phyloP scores from a whole-genome alignment of 495 filamentous ascomycete genomes.

The Podospora pseudoanserina region DNA sequence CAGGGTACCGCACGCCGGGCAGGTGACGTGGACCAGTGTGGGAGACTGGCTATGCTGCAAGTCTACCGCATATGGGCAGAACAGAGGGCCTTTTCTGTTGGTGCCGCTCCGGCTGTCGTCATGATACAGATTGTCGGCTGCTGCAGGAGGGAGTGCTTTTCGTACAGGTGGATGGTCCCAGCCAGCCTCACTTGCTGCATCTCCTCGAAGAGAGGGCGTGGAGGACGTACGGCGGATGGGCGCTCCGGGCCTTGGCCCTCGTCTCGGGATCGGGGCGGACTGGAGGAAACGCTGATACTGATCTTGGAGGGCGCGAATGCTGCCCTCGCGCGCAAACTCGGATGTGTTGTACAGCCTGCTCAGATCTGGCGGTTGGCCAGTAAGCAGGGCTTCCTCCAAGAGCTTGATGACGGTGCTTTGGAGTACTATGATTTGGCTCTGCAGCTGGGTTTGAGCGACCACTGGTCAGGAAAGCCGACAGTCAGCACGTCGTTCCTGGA shows the following conservation, averaged over 20 bases:
- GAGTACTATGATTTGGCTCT: slow-evolving; percentile 36
- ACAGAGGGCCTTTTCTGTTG: slow-evolving; percentile 20
- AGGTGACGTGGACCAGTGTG: slow-evolving; percentile 6
- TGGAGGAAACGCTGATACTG: slow-evolving; percentile 35
- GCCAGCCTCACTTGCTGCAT: not conserved
- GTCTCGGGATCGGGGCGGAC: slow-evolving; percentile 6
- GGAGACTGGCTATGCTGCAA: slow-evolving; percentile 20
- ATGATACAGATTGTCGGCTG: not conserved
- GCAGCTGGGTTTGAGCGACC: slow-evolving; percentile 36
- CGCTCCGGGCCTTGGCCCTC: slow-evolving; percentile 16
- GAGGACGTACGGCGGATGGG: slow-evolving; percentile 28
- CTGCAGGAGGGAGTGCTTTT: not conserved
- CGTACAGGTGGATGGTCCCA: not conserved
- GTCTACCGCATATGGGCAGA: slow-evolving; percentile 29
- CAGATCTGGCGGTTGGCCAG: slow-evolving; percentile 27
- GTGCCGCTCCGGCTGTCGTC: not conserved
- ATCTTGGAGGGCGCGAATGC: slow-evolving; percentile 35
- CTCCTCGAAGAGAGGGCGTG: slow-evolving; percentile 23
- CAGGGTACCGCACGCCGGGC: slow-evolving; percentile 22
- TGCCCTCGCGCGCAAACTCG: slow-evolving; percentile 35
- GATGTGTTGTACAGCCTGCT: slow-evolving; percentile 32
- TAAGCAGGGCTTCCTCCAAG: slow-evolving; percentile 32
- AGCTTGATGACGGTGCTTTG: slow-evolving; percentile 33
- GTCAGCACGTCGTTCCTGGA: not conserved
- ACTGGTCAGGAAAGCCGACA: slow-evolving; percentile 5